A percentile compares a stretch with the other conserved stretches of the same genome.
Evolutionary conservation across 1,284 basidiomycete species (phyloP).

Genomic region (Stygiomarasmius scandens): DNA sequence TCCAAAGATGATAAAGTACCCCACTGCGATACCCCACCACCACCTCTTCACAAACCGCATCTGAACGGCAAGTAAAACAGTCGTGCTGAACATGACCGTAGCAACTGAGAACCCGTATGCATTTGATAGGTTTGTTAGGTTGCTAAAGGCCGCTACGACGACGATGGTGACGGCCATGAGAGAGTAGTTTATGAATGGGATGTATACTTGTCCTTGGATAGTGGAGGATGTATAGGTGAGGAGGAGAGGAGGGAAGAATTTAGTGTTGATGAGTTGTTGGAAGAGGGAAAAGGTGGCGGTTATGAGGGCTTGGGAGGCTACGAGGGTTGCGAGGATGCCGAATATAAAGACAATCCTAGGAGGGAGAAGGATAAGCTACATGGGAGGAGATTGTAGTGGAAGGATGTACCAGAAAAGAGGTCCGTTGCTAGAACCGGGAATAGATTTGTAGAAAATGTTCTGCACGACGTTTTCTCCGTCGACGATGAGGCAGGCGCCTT

Average conservation of each 20-base stretch:
- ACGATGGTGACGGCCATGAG: constrained; percentile 59
- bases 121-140: constrained; percentile 50
- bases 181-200: constrained; percentile 60
- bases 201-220: constrained; percentile 66
- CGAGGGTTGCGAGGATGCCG: constrained; percentile 63
- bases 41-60: constrained; percentile 55
- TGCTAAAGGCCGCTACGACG: constrained; percentile 60
- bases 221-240: constrained; percentile 63
- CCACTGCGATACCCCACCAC: constrained; percentile 43
- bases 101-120: constrained; percentile 60
- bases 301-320: constrained; percentile 70
- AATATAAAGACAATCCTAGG: constrained; percentile 66
- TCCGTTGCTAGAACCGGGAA: constrained; percentile 57
- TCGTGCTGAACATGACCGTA: constrained; percentile 65
- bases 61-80: constrained; percentile 56
- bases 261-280: constrained; percentile 66
- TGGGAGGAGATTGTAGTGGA: constrained; percentile 52
- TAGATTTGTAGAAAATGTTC: constrained; percentile 66
- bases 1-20: constrained; percentile 57
- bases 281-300: constrained; percentile 67
- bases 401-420: constrained; percentile 56
- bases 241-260: constrained; percentile 57
- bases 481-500: constrained; percentile 62
- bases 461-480: constrained; percentile 50
- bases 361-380: too few species aligned